Base-by-base conservation (phyloP, 257 asterid species). In the Scutellaria minor region DNA sequence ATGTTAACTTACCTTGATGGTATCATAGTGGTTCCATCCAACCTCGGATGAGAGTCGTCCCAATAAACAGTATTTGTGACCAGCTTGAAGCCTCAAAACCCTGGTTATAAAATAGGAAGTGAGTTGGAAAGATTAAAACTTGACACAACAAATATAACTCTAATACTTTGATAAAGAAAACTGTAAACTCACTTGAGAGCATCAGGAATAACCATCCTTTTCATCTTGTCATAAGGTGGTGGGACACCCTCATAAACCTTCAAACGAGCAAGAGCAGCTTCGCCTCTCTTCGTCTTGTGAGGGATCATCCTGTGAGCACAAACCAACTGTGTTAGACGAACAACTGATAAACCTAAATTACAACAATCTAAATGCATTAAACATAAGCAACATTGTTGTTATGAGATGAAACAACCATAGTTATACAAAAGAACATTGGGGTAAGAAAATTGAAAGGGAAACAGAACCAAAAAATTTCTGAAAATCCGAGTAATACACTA, bases 21-120 rank as follows among this genome's bases (percentile, higher is more conserved):
- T 93, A 65, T 93, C 96, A 54, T 86, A 90, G 62, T 90, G 88
- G 81, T 90, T 90, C 98, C 98, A 93, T 69, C 98, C 98, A 42
- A 93, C 96, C 78, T 93, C 97, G 0, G 97, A 86, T 15, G 98
- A 93, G 39, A 93, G 95, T 75, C 85, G 76, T 44, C 98, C 98
- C 86, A 93, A 72, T 73, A 90, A 64, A 65, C 97, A 87, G 76
- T 86, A 90, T 66, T 90, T 90, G 70, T 90, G 97, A 8, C 97
- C 93, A 71, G 97, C 91, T 74, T 92, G 96, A 60, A 93, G 92
- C 82, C 96, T 85, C 90, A 93, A 67, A 58, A 93, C 97, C 96
- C 96, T 90, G 57, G 27, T 51, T 6, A 14, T 31, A 22, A 73
- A 54, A 42, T 2, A 0, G 56, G 13, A 1, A 5, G 0, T 61